Base-by-base conservation (phyloP, 2,329 filamentous ascomycete species). In the Beauveria sp. region DNA sequence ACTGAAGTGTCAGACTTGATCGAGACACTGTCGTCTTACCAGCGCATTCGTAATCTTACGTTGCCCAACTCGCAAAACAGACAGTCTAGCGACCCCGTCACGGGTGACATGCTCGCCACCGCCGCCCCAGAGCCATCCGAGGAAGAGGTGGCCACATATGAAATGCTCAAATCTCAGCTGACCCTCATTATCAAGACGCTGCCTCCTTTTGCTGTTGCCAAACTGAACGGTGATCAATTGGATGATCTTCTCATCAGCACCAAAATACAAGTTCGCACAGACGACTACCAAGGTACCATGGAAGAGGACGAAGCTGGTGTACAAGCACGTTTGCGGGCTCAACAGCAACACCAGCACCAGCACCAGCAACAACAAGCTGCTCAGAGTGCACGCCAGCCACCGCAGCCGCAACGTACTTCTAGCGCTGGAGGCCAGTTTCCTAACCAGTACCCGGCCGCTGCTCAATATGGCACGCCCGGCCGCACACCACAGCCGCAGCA, bases 211-310 rank as follows among this genome's bases (percentile, higher is more conserved):
- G 90, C 89, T 1, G 89, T 96, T 26, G 88, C 92, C 6, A 93
- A 95, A 69, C 78, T 96, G 64, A 88, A 96, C 68, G 91, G 91
- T 10, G 89, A 96, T 70, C 89, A 92, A 72, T 76, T 96, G n/a
- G 88, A 88, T 34, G 89, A 92, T 62, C 78, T 96, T 53, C 88
- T 90, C 65, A 88, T 96, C 70, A 93, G 88, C 75, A 90, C 86
- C 51, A 91, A 86, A 70, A 83, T 96, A 22, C 77, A 91, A 63
- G 79, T 96, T 52, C 85, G 89, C 64, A 86, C 83, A 7, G 86
- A 88, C 57, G 86, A 91, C 68, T 90, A 90, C 72, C 84, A 83
- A 65, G 92, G 92, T 5, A 85, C 88, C 4, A 87, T 96, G 84
- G 91, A 96, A 67, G 90, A 93, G 67, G 91, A 96, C 67, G 88